These are phyloP conservation scores for Daldinia vernicosa DNA, from an alignment of 495 filamentous ascomycete genomes.

Conservation along the genomic window DNA sequence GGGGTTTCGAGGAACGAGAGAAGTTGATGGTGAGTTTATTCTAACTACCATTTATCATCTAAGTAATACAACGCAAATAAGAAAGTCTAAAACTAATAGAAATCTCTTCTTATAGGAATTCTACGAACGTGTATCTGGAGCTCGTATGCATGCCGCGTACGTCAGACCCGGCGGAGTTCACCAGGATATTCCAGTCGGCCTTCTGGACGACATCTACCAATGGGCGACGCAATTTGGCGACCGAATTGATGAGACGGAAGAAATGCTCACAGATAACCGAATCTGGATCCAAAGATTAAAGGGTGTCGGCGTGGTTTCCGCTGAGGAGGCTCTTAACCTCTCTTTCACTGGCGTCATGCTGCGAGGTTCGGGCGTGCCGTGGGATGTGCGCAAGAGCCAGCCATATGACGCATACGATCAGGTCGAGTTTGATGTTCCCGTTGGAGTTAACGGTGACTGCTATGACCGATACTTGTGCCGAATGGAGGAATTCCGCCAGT, in stretches of 20 bases:
- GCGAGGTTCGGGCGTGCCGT: constrained; percentile 94
- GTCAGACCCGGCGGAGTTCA: constrained; percentile 97
- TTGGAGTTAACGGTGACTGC: constrained; percentile 96
- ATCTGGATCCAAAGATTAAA: constrained; percentile 97
- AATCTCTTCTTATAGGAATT: constrained; percentile 75
- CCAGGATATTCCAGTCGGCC: constrained; percentile 92
- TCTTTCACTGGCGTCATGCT: constrained; percentile 98
- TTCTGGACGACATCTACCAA: constrained; percentile 99
- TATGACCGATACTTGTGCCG: constrained; percentile 99
- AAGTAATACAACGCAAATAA: constrained; percentile 14
- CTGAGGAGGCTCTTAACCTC: constrained; percentile 92
- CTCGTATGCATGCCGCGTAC: constrained; percentile 97
- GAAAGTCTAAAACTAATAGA: constrained; percentile 39
- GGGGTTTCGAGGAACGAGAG: constrained; percentile 99
- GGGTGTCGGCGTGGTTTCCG: constrained; percentile 89
- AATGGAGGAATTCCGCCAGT: constrained; percentile 99
- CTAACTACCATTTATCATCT: constrained; percentile 10
- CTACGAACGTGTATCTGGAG: constrained; percentile 98
- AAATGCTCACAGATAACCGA: constrained; percentile 98
- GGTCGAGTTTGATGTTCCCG: constrained; percentile 98
- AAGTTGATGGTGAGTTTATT: constrained; percentile 89
- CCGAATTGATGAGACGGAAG: constrained; percentile 98
- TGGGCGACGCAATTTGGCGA: constrained; percentile 99
- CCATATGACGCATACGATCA: constrained; percentile 98
- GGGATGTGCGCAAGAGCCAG: constrained; percentile 94